Evolutionary conservation across 495 filamentous ascomycete genomes (phyloP), one percentile per base, ranked within the genome.

Genomic region (Xylaria venustula): DNA sequence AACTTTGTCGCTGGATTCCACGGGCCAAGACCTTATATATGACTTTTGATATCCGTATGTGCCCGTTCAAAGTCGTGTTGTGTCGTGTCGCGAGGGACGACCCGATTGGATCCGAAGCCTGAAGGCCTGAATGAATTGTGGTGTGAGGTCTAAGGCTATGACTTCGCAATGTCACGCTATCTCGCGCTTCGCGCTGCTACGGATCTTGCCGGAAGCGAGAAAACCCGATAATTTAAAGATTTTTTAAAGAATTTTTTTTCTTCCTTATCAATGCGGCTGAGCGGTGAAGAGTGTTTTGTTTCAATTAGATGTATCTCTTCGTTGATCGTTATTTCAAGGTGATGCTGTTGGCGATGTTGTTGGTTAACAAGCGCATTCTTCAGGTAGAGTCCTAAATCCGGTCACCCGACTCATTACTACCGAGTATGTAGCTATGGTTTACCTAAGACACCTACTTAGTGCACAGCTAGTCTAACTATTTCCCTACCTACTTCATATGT

Each of bases 101-200:
- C 1, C 51, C 15, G 36, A 41, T 30, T 32, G 53, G 40, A 19
- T 26, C 37, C 25, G 20, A 34, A 37, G 25, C 25, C 7, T 26
- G 40, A 45, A 44, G 37, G 20, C 32, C 26, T 45, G 22, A 17
- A 30, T 42, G 22, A 19, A 17, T 30, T 23, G n/a, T 55, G 53
- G 53, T 55, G 53, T 55, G 53, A 55, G 53, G 15, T 34, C 2
- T 40, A 45, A 37, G 53, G 40, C 37, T 8, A 40, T 45, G 53
- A 44, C 53, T 45, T 44, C 26, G n/a, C 5, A 26, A 55, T 55
- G 37, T 44, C 37, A 22, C 53, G 44, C 44, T 45, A 32, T 45
- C 12, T 40, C 37, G 37, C 37, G 2, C 26, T 45, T 40, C 40
- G 53, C 28, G 40, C 23, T 34, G 53, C 30, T 23, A 34, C 53